These are phyloP conservation scores for Carex kokanica DNA, from an alignment of 176 grass and related monocot genomes.

Conservation along the genomic window DNA sequence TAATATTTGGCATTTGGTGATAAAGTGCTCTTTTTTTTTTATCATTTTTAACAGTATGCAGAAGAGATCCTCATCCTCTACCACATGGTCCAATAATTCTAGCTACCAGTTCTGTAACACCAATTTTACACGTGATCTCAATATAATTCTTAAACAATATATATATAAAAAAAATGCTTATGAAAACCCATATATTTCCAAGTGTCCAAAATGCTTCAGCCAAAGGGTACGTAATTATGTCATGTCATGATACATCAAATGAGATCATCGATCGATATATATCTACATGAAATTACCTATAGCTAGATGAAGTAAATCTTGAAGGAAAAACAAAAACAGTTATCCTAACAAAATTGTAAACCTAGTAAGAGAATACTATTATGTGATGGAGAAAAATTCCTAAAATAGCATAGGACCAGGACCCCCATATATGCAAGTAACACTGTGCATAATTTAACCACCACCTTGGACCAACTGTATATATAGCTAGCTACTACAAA, in stretches of 20 bases:
- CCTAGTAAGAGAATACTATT: conserved; percentile 16
- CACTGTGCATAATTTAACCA: background rate
- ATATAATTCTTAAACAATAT: background rate
- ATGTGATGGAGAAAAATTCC: background rate
- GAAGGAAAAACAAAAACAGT: background rate
- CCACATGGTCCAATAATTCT: background rate
- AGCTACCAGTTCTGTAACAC: background rate
- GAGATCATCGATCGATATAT: background rate
- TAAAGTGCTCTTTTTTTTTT: background rate
- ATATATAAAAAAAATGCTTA: background rate
- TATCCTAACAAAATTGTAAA: background rate
- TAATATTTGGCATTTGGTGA: background rate
- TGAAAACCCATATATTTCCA: background rate
- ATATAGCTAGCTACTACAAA: conserved; percentile 9
- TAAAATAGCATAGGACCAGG: conserved; percentile 10
- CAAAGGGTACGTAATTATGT: background rate
- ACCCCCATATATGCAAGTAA: background rate
- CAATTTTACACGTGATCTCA: background rate
- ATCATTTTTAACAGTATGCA: background rate
- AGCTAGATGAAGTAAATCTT: background rate
- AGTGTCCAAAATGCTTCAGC: background rate
- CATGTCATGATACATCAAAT: background rate
- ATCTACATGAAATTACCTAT: background rate
- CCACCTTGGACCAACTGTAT: background rate
- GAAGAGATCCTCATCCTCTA: background rate